Base-by-base conservation (phyloP, 2,329 filamentous ascomycete species). In the Teratosphaeria nubilosa region DNA sequence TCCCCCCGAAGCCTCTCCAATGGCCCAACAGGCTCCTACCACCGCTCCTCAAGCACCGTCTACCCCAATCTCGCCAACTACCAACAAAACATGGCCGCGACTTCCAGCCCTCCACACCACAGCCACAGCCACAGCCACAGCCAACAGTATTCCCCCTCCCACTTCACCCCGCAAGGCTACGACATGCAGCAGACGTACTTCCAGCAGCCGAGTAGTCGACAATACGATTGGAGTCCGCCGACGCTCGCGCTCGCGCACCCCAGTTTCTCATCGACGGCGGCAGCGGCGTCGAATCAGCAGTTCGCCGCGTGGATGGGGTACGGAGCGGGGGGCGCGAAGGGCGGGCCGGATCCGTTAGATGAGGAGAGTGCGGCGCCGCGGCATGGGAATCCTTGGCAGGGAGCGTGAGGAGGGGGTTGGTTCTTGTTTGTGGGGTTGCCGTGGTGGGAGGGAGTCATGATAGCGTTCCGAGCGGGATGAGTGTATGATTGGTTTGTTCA, bases 221-320 rank as follows among this genome's bases (percentile, higher is more conserved):
- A 51, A 13, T 63, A 51, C 37, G 58, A 34, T 53, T 69, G 65
- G 51, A 51, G 24, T 37, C 50, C 62, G 37, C 56, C 56, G 11
- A 37, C 53, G 27, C 31, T 34, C 9, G 31, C 53, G 30, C 59
- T 63, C 37, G 59, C 59, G 24, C 58, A 56, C 30, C 61, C 58
- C 6, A 61, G 56, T 54, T 56, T 54, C 59, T 30, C 27, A 30
- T 30, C 27, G 27, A 30, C 27, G 27, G 57, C 55, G 30, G 32
- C 48, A 32, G 45, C 41, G 55, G 58, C 56, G 51, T 60, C 55
- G 56, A 65, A 37, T 59, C 65, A 51, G 60, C 69, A 70, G 45
- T 71, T 71, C 50, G 67, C 67, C 3, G 62, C 58, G 24, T 71
- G 69, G 69, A 60, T 57, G 14, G 69, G 69, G 10, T 70, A 70